A percentile compares a stretch with the other conserved stretches of the same genome.
These are phyloP conservation scores for Eremomyces bilateralis DNA, from an alignment of 495 filamentous ascomycete genomes.

Conservation along the genomic window DNA sequence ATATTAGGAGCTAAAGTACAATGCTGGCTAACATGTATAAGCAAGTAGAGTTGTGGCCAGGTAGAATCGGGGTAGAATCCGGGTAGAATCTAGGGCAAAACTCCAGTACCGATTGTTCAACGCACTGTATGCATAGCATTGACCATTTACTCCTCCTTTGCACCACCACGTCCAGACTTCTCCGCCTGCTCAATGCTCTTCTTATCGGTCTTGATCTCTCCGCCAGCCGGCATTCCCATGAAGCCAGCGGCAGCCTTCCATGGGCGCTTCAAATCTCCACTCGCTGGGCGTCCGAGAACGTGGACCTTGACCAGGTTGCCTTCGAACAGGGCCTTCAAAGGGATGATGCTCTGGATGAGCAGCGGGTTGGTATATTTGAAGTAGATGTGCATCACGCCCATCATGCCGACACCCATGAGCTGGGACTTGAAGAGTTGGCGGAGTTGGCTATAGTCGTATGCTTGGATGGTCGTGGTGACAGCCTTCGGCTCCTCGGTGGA, in stretches of 20 bases:
- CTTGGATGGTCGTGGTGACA: constrained; percentile 83
- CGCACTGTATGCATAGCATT: too few relatives aligned
- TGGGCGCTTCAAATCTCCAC: constrained; percentile 78
- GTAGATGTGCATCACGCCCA: constrained; percentile 95
- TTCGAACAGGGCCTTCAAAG: constrained; percentile 86
- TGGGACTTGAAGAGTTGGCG: constrained; percentile 64
- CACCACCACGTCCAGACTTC: constrained; percentile 19
- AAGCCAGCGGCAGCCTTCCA: constrained; percentile 76
- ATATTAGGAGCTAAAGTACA: too few relatives aligned
- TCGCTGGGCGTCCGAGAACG: constrained; percentile 71
- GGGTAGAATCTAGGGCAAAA: too few relatives aligned
- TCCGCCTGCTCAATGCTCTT: constrained; percentile 46
- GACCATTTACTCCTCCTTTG: constrained; percentile 21
- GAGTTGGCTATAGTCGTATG: constrained; percentile 76
- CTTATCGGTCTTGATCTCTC: constrained; percentile 78
- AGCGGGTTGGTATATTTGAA: constrained; percentile 99
- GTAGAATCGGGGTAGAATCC: too few relatives aligned
- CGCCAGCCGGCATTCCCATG: constrained; percentile 45
- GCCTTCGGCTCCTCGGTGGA: constrained; percentile 81
- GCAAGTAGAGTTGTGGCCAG: too few relatives aligned
- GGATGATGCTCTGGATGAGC: constrained; percentile 94
- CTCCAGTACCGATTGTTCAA: too few relatives aligned
- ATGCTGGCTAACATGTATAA: too few relatives aligned
- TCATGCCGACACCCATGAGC: constrained; percentile 91
- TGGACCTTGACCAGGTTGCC: constrained; percentile 90